Evolutionary conservation across 345 rosid species (phyloP).

Genomic region (Jatropha curcas): DNA sequence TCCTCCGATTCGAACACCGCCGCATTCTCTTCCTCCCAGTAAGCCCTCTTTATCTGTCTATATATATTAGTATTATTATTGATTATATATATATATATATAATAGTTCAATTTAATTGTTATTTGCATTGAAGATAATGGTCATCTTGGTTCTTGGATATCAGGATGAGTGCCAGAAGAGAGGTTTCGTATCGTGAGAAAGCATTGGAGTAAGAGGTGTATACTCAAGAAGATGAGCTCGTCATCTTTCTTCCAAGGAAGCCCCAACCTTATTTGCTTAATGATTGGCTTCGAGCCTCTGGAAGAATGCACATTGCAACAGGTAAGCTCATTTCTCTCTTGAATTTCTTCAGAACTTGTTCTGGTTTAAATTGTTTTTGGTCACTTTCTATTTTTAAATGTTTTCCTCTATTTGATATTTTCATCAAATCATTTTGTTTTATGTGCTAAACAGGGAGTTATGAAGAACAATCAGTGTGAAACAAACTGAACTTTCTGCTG

Average conservation of each 20-base stretch:
- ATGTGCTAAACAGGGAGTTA: conserved; percentile 68
- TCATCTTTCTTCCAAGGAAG: conserved; percentile 70
- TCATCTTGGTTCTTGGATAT: neutral
- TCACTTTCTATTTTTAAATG: too few species aligned
- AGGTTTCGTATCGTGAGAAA: conserved; percentile 65
- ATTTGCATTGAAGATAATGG: too few species aligned
- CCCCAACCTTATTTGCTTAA: conserved; percentile 82
- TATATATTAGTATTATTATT: neutral
- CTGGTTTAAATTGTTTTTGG: too few species aligned
- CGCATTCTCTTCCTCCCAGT: conserved; percentile 1
- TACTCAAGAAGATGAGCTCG: conserved; percentile 79
- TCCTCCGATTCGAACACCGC: neutral
- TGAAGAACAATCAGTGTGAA: conserved; percentile 83
- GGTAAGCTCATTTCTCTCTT: too few species aligned
- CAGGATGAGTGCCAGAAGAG: conserved; percentile 58
- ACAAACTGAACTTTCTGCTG: conserved; percentile 77
- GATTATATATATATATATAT: too few species aligned
- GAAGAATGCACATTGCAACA: conserved; percentile 97
- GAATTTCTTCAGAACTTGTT: too few species aligned
- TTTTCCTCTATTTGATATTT: too few species aligned
- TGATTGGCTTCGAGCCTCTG: conserved; percentile 97
- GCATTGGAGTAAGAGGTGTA: conserved; percentile 85
- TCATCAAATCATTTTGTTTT: too few species aligned
- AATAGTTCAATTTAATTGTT: neutral
- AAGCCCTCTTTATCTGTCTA: too few species aligned